Evolutionary conservation across 23 red algal genomes (phyloP).

Genomic region (Gracilariopsis chorda): DNA sequence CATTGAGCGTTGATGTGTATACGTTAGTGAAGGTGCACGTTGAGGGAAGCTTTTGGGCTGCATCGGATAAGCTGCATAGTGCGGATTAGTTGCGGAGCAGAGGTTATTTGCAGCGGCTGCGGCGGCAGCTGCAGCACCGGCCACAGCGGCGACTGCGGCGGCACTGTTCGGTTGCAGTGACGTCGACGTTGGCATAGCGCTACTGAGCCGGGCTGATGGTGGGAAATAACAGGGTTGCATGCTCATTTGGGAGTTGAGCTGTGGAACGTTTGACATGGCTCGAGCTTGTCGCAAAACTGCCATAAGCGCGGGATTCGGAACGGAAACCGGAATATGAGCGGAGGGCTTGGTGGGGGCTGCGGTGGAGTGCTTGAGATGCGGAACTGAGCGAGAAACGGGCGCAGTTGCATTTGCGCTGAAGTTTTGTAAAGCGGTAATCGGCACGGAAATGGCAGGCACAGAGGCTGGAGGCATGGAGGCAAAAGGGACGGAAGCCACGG

Average conservation of each 20-base stretch:
- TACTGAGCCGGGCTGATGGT: background rate
- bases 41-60: background rate
- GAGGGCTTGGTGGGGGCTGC: background rate
- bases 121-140: background rate
- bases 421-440: too few species aligned
- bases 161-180: background rate
- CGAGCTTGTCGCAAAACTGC: conserved; percentile 14
- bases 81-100: background rate
- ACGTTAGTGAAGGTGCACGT: background rate
- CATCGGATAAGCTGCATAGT: background rate
- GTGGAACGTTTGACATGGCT: background rate
- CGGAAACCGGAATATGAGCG: background rate
- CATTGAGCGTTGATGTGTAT: too few species aligned
- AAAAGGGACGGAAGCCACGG: background rate
- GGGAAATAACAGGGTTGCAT: background rate
- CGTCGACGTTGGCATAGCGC: background rate
- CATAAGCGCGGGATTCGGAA: background rate
- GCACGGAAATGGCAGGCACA: background rate
- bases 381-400: background rate
- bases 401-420: too few species aligned
- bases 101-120: background rate
- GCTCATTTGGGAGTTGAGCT: background rate
- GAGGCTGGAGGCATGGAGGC: background rate
- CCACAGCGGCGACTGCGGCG: conserved; percentile 21
- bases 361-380: background rate